Conservation (phyloP, 2,329 filamentous ascomycete species). For the Mycosphaerella sp. region DNA sequence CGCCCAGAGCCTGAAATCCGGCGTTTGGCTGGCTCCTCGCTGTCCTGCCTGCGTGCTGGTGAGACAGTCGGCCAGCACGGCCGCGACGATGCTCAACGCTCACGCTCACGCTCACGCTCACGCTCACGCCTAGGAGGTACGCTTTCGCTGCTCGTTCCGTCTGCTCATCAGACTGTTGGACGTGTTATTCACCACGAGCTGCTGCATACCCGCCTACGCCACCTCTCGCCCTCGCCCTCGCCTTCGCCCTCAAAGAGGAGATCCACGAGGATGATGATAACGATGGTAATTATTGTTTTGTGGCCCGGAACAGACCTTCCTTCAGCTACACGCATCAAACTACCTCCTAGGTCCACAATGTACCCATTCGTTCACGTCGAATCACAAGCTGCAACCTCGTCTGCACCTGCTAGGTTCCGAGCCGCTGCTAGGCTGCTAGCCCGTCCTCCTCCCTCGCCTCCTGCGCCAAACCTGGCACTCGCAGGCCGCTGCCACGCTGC, state of each 20-base stretch:
- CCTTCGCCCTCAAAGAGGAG: background rate
- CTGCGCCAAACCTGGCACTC: constrained; percentile 7
- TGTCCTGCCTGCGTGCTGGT: background rate
- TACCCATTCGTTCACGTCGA: constrained; percentile 12
- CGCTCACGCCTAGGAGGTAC: background rate
- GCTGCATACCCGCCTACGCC: background rate
- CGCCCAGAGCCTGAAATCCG: background rate
- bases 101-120: constrained; percentile 2
- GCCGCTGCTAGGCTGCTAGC: constrained; percentile 8
- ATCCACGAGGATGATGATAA: too few species aligned
- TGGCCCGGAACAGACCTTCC: constrained; percentile 1
- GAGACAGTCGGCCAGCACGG: background rate
- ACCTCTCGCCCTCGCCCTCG: background rate
- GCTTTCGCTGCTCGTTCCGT: background rate
- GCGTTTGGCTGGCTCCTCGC: background rate
- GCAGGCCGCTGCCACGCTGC: constrained; percentile 12
- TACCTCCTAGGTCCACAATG: constrained; percentile 13
- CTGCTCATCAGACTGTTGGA: background rate
- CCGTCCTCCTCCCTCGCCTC: constrained; percentile 16
- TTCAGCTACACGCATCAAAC: constrained; percentile 2
- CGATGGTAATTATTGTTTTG: background rate
- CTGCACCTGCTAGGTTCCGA: constrained; percentile 20
- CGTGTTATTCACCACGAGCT: background rate
- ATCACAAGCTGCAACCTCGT: constrained; percentile 12
- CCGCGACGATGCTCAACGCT: background rate